phyloP scores from a whole-genome alignment of 106 monocot species.

The Xerophyta viscosa region DNA sequence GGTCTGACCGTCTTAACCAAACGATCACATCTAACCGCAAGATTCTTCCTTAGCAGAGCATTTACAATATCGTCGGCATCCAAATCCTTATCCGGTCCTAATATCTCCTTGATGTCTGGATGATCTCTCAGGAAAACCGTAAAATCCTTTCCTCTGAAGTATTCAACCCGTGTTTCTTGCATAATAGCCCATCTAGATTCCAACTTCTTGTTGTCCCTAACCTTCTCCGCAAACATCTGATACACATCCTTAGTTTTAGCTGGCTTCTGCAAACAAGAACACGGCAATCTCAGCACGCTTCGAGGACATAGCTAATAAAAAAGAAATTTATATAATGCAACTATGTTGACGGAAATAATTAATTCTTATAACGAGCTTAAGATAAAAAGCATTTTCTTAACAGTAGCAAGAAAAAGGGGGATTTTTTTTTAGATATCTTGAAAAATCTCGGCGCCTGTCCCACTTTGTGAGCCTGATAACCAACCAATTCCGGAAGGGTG shows the following conservation, averaged over 20 bases:
- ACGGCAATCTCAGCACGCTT: too few species aligned
- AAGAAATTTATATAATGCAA: too few species aligned
- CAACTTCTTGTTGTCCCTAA: slow-evolving; percentile 93
- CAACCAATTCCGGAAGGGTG: too few species aligned
- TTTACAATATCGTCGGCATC: slow-evolving; percentile 82
- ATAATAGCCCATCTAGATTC: slow-evolving; percentile 98
- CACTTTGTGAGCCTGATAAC: too few species aligned
- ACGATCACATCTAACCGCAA: slow-evolving; percentile 88
- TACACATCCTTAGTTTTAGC: slow-evolving; percentile 61
- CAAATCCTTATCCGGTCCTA: slow-evolving; percentile 72
- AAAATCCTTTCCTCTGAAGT: slow-evolving; percentile 95
- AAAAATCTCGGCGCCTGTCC: too few species aligned
- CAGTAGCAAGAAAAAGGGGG: too few species aligned
- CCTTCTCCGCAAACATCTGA: slow-evolving; percentile 94
- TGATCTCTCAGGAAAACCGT: slow-evolving; percentile 65
- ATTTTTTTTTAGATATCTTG: too few species aligned
- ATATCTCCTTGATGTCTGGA: slow-evolving; percentile 64
- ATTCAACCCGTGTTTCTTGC: slow-evolving; percentile 96
- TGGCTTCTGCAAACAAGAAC: slow-evolving; percentile 42
- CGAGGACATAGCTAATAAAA: neutral
- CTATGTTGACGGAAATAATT: too few species aligned
- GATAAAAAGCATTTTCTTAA: too few species aligned
- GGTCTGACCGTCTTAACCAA: slow-evolving; percentile 90
- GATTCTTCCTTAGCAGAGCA: slow-evolving; percentile 63
- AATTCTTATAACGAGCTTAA: too few species aligned